Conservation (phyloP, 805 yeast species). For the Cyberlindnera sargentensis region DNA sequence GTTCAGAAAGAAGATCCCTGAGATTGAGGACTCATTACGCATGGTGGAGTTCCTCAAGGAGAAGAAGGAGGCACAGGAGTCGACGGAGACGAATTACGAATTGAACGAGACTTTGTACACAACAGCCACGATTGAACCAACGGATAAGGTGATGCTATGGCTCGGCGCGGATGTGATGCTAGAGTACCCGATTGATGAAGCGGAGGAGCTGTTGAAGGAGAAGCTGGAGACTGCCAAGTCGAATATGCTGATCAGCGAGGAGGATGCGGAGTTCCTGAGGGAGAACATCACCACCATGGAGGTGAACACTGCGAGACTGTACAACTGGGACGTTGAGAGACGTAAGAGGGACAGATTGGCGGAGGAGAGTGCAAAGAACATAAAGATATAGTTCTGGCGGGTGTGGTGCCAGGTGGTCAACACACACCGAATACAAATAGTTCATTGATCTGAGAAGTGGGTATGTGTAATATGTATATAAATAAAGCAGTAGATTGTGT, state of each 20-base stretch:
- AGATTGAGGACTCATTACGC: constrained; percentile 76
- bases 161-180: constrained; percentile 98
- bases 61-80: constrained; percentile 35
- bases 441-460: neutral
- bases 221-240: constrained; percentile 58
- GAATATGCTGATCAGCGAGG: constrained; percentile 57
- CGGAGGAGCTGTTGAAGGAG: constrained; percentile 56
- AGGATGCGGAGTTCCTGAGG: constrained; percentile 76
- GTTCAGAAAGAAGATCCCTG: constrained; percentile 76
- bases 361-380: constrained; percentile 33
- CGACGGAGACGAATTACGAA: constrained; percentile 76
- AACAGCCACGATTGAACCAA: constrained; percentile 62
- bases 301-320: constrained; percentile 90
- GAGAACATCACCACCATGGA: constrained; percentile 96
- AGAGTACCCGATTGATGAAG: constrained; percentile 88
- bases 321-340: constrained; percentile 83
- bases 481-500: no score
- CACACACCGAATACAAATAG: neutral
- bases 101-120: constrained; percentile 90
- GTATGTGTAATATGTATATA: no score
- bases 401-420: no score
- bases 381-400: constrained; percentile 11
- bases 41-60: constrained; percentile 55
- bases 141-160: constrained; percentile 78
- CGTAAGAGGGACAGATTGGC: constrained; percentile 42